Evolutionary conservation across 768 basidiomycete genomes (phyloP), one percentile per base, ranked within the genome.

Genomic region (Astraeus odoratus): DNA sequence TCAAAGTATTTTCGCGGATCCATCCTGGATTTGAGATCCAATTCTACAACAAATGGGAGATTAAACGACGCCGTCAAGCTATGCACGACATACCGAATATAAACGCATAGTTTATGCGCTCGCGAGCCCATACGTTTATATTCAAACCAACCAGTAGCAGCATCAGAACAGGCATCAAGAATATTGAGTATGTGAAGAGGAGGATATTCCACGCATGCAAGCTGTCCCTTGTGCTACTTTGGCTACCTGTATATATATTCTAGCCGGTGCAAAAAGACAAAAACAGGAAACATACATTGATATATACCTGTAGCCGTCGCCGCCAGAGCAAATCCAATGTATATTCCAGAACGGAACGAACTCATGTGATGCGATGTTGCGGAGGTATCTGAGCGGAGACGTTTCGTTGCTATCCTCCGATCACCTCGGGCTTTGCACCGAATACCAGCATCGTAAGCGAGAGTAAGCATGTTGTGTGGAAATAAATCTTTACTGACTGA

Each of bases 91-190:
- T 47, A 86, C 86, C 86, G 56, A 94, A 88, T 27, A 94, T 88
- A 61, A 97, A 95, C n/a, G 82, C 76, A 55, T 93, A 95, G 59
- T 97, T 98, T 54, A 99, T 91, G 37, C 86, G 74, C 5, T 81
- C 69, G 4, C 66, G 64, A 0, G 78, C 71, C 85, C 88, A 99
- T 0, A 83, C 84, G 18, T 82, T 53, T 4, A 98, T 51, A 59
- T 99, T 97, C n/a, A 86, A 46, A 20, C 89, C 86, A 43, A 98
- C 77, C 1, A 96, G 67, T 25, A 90, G 49, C 2, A 80, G 70
- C 56, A 96, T 86, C 3, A 95, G 50, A 5, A 83, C 70, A 0
- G 93, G 92, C 3, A 96, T 61, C 35, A 80, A 63, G 20, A 95
- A 63, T 4, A 83, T 72, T 0, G 76, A 82, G 57, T 96, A 99